Conservation (phyloP, 257 asterid genomes). For the Handroanthus guayacan region DNA sequence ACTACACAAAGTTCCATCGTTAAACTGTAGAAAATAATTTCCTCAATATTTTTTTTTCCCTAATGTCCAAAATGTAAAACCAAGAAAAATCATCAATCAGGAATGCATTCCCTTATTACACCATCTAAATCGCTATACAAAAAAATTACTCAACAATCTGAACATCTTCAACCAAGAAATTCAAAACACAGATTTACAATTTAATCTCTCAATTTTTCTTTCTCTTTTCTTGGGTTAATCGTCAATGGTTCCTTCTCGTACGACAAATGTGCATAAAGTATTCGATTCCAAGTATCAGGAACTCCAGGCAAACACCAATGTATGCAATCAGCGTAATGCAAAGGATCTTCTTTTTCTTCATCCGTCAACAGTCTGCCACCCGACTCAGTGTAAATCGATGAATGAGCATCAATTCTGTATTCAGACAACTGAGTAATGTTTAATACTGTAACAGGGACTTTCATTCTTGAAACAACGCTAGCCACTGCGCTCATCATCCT, state of each 20-base stretch:
- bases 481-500: conserved; percentile 67
- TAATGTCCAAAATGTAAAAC: too few relatives aligned
- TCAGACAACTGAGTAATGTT: conserved; percentile 91
- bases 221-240: neutral
- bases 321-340: conserved; percentile 84
- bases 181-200: neutral
- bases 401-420: conserved; percentile 84
- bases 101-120: neutral
- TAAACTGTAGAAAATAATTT: too few relatives aligned
- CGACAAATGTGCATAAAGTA: conserved; percentile 75
- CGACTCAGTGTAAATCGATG: conserved; percentile 74
- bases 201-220: neutral
- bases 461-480: conserved; percentile 63
- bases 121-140: neutral
- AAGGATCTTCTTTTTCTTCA: conserved; percentile 79
- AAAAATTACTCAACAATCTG: neutral
- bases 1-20: too few relatives aligned
- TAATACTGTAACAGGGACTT: conserved; percentile 68
- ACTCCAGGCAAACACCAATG: conserved; percentile 99
- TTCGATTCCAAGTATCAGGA: conserved; percentile 93
- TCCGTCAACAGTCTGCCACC: conserved; percentile 73
- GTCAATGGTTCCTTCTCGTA: neutral
- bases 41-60: too few relatives aligned
- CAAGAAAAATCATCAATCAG: neutral
- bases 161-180: neutral